Evolutionary conservation across 75 land plant species (phyloP).

Genomic region (Cupressus sempervirens): DNA sequence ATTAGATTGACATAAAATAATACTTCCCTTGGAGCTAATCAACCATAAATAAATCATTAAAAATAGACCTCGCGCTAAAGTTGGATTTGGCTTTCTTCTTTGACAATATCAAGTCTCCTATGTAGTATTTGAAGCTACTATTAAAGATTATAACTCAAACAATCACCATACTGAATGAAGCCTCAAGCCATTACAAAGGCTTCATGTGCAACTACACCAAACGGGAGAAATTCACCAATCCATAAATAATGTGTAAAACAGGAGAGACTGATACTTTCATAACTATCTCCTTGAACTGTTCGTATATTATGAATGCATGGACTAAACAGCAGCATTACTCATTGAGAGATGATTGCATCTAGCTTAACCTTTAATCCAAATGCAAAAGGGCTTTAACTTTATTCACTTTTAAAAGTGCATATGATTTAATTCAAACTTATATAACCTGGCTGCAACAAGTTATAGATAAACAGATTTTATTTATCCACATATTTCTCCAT

Average conservation of each 20-base stretch:
- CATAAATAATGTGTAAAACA: too few species aligned
- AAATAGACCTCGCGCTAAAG: background rate
- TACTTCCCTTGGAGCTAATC: background rate
- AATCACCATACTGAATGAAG: background rate
- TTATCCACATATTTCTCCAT: background rate
- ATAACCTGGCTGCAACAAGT: background rate
- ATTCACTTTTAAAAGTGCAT: background rate
- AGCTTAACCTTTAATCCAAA: background rate
- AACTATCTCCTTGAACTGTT: background rate
- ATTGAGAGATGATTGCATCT: background rate
- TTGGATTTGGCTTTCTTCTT: background rate
- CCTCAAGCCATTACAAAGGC: background rate
- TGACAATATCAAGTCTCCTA: background rate
- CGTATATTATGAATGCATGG: background rate
- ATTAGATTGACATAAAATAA: too few species aligned
- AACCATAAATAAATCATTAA: background rate
- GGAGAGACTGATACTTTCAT: background rate
- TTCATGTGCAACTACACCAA: background rate
- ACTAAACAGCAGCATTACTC: background rate
- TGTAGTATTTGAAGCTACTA: background rate
- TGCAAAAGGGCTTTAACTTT: background rate
- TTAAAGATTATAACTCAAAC: background rate
- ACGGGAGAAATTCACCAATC: background rate
- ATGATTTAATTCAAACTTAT: background rate
- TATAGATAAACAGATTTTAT: background rate